Percentiles rank a stretch among this genome's conserved stretches.
Conservation (phyloP, 225 moss, liverwort and hornwort species). For the Lunularia cruciata region DNA sequence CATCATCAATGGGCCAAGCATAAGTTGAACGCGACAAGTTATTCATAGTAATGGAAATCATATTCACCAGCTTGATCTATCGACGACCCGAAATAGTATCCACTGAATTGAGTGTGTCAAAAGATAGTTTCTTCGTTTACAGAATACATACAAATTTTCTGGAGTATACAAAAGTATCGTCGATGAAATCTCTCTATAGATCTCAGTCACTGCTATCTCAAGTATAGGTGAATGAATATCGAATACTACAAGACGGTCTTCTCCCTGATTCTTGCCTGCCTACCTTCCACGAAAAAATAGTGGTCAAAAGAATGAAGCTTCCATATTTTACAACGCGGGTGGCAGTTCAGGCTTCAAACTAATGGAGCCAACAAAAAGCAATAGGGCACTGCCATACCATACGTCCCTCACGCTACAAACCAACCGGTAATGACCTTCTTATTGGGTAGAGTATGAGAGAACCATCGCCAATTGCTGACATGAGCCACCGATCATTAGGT, state of each 20-base stretch:
- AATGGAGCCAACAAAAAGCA: conserved; percentile 10
- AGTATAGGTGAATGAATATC: conserved; percentile 3
- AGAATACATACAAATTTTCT: conserved; percentile 12
- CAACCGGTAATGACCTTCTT: conserved; percentile 7
- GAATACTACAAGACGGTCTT: conserved; percentile 4
- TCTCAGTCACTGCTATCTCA: conserved; percentile 21
- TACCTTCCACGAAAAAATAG: conserved; percentile 2
- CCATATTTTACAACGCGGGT: conserved; percentile 16
- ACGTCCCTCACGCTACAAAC: conserved; percentile 8
- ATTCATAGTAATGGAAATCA: too few species aligned
- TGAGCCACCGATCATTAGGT: conserved; percentile 12
- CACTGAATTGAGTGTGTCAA: not conserved
- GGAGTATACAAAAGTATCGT: conserved; percentile 14
- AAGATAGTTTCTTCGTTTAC: conserved; percentile 9
- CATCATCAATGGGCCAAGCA: too few species aligned
- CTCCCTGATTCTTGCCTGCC: conserved; percentile 9
- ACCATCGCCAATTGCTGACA: conserved; percentile 9
- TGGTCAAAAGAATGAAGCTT: conserved; percentile 21
- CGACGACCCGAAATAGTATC: too few species aligned
- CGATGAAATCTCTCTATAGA: conserved; percentile 6
- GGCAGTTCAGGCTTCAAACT: conserved; percentile 16
- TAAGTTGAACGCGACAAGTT: too few species aligned
- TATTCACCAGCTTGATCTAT: too few species aligned
- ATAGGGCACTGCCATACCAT: conserved; percentile 1
- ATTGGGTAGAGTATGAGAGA: conserved; percentile 15